Percentiles rank a stretch among this genome's conserved stretches.
Conservation (phyloP, 2,329 filamentous ascomycete species). For the Daldinia sp. region DNA sequence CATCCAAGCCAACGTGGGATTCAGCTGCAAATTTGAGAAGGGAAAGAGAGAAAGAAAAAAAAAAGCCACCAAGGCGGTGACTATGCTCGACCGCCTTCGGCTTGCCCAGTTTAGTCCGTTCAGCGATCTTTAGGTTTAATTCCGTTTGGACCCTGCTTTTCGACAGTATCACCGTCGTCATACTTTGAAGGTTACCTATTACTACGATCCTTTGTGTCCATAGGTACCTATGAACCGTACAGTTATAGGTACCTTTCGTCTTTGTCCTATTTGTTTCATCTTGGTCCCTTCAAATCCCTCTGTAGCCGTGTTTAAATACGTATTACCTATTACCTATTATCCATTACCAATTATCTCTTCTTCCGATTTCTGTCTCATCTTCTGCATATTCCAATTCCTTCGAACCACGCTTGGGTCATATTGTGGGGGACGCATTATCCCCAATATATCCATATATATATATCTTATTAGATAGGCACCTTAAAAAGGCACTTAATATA, state of each 20-base stretch:
- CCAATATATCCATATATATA: neutral
- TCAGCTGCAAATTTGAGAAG: neutral
- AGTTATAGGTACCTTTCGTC: neutral
- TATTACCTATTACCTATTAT: constrained; percentile 1
- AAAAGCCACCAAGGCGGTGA: constrained; percentile 27
- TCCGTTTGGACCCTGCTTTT: constrained; percentile 11
- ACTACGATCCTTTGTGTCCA: too few relatives aligned
- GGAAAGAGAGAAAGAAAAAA: neutral
- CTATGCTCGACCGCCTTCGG: constrained; percentile 28
- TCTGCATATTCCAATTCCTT: constrained; percentile 30
- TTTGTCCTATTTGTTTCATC: neutral
- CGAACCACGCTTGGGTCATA: constrained; percentile 2
- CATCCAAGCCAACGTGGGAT: neutral
- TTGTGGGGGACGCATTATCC: constrained; percentile 12
- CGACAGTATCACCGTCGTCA: neutral
- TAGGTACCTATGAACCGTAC: neutral
- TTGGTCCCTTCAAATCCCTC: neutral
- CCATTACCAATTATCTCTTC: constrained; percentile 2
- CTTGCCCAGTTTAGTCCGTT: constrained; percentile 30
- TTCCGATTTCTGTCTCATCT: constrained; percentile 25
- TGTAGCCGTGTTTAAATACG: neutral
- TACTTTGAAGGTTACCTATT: neutral
- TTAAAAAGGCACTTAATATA: too few relatives aligned
- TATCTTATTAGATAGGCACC: too few relatives aligned
- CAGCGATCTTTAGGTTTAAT: neutral